Evolutionary conservation across 345 rosid species (phyloP).

Genomic region (Erodium maritimum): DNA sequence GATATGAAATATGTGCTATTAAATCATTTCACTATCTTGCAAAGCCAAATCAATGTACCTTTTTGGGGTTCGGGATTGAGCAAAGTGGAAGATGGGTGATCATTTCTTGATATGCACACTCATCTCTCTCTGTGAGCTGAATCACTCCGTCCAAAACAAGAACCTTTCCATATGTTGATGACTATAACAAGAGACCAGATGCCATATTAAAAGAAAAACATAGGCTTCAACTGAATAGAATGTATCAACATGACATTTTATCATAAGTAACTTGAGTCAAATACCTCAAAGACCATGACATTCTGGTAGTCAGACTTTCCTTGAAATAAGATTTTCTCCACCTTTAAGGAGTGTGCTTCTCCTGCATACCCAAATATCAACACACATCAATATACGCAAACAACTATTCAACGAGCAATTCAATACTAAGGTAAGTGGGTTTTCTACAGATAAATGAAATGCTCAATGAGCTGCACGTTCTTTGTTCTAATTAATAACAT

Average conservation of each 20-base stretch:
- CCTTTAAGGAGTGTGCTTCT: slow-evolving; percentile 32
- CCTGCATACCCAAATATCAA: slow-evolving; percentile 16
- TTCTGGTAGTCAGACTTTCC: slow-evolving; percentile 36
- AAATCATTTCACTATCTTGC: not conserved
- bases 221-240: no score
- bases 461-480: not conserved
- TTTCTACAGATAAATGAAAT: not conserved
- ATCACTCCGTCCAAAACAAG: slow-evolving; percentile 34
- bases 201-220: not conserved
- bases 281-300: slow-evolving; percentile 38
- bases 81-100: slow-evolving; percentile 44
- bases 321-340: slow-evolving; percentile 31
- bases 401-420: not conserved
- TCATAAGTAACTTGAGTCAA: not conserved
- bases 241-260: not conserved
- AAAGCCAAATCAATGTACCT: slow-evolving; percentile 12
- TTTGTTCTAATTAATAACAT: not conserved
- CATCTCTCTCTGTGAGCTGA: slow-evolving; percentile 40
- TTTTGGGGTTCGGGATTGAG: slow-evolving; percentile 33
- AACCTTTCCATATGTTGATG: slow-evolving; percentile 35
- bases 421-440: not conserved
- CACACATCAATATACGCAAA: not conserved
- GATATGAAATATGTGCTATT: no score
- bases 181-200: slow-evolving; percentile 9
- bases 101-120: slow-evolving; percentile 47